A percentile compares a stretch with the other conserved stretches of the same genome.
Conservation (phyloP, 306 rosid genomes). For the Prinsepia uniflora region DNA sequence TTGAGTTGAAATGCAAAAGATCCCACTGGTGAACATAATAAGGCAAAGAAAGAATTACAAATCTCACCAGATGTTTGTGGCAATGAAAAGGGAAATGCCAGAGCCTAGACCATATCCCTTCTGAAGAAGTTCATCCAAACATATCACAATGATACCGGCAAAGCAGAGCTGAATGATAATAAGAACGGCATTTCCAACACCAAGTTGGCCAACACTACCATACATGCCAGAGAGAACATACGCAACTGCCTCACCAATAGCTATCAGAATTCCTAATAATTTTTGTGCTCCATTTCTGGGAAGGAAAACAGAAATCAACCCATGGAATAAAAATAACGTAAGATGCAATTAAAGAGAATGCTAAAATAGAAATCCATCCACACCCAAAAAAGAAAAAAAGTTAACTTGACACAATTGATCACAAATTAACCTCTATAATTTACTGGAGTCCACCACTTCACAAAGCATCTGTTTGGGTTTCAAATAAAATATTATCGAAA, state of each 20-base stretch:
- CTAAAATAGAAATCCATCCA: background rate
- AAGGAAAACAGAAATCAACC: conserved; percentile 6
- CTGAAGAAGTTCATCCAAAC: conserved; percentile 95
- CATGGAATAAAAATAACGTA: background rate
- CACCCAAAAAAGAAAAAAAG: no score
- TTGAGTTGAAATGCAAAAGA: background rate
- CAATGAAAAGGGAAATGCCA: conserved; percentile 95
- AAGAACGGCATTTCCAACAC: conserved; percentile 92
- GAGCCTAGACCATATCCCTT: conserved; percentile 99
- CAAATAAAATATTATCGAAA: no score
- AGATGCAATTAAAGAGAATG: background rate
- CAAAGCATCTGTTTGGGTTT: no score
- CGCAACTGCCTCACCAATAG: conserved; percentile 96
- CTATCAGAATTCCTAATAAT: conserved; percentile 84
- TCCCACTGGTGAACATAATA: background rate
- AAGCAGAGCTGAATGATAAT: conserved; percentile 89
- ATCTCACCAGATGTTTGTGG: conserved; percentile 88
- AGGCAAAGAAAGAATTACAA: background rate
- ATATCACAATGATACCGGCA: conserved; percentile 91
- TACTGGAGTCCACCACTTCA: no score
- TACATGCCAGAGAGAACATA: conserved; percentile 96
- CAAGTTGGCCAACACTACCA: conserved; percentile 97
- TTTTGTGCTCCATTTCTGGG: conserved; percentile 86
- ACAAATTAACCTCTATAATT: background rate
- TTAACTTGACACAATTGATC: background rate